These are phyloP conservation scores for Aspergillus terreus DNA, from an alignment of 2,329 filamentous ascomycete species.

Conservation along the genomic window DNA sequence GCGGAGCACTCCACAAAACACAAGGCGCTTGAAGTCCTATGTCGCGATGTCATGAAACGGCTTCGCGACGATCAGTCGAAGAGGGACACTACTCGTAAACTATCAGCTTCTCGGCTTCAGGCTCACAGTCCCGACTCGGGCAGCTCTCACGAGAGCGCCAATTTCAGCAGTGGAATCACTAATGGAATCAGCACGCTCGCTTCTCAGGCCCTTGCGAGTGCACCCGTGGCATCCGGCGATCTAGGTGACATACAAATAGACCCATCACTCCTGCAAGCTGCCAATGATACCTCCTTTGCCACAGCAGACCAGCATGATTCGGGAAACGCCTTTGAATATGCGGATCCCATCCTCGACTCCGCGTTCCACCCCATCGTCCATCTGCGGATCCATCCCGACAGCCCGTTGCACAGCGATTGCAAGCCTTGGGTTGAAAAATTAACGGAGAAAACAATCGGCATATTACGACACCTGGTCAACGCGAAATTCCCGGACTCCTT, in stretches of 20 bases:
- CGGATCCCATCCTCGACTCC: slow-evolving; percentile 34
- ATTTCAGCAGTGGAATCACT: slow-evolving; percentile 26
- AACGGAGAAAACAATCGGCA: slow-evolving; percentile 54
- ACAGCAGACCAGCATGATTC: slow-evolving; percentile 32
- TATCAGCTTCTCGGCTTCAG: slow-evolving; percentile 22
- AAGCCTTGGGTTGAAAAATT: slow-evolving; percentile 65
- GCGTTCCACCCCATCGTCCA: slow-evolving; percentile 56
- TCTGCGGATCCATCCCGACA: slow-evolving; percentile 66
- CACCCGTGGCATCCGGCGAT: slow-evolving; percentile 35
- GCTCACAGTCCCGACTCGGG: slow-evolving; percentile 18
- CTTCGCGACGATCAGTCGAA: slow-evolving; percentile 64
- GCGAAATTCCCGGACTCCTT: slow-evolving; percentile 58
- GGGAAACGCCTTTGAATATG: slow-evolving; percentile 30
- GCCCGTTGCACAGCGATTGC: slow-evolving; percentile 47
- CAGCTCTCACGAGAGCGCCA: slow-evolving; percentile 19
- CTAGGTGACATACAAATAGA: slow-evolving; percentile 60
- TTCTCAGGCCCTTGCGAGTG: slow-evolving; percentile 42
- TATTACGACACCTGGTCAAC: slow-evolving; percentile 60
- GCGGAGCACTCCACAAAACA: slow-evolving; percentile 54
- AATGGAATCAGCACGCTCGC: slow-evolving; percentile 43
- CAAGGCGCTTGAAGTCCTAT: slow-evolving; percentile 67
- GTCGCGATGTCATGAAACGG: slow-evolving; percentile 74
- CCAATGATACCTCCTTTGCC: slow-evolving; percentile 45
- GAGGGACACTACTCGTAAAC: slow-evolving; percentile 48
- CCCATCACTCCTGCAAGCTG: slow-evolving; percentile 58